These are phyloP conservation scores for Exophiala xenobiotica DNA, from an alignment of 2,329 filamentous ascomycete genomes.

Conservation along the genomic window DNA sequence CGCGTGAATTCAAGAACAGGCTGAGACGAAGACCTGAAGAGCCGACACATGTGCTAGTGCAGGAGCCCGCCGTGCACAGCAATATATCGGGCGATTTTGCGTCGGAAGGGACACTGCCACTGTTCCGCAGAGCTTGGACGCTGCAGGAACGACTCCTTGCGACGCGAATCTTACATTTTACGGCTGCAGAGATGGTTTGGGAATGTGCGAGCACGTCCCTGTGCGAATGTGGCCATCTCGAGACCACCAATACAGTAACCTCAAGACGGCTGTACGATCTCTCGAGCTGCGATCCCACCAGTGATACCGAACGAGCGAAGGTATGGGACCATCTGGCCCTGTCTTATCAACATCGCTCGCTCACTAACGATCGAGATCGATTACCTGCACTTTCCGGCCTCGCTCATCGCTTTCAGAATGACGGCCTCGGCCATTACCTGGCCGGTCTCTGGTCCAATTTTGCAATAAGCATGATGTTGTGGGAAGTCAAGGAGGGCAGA, in stretches of 20 bases:
- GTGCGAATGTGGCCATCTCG: conserved; percentile 9
- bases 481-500: conserved; percentile 6
- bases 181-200: conserved; percentile 35
- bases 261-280: conserved; percentile 3
- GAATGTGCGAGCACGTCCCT: conserved; percentile 13
- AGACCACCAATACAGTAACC: background rate
- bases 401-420: conserved; percentile 10
- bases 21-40: background rate
- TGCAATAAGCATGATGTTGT: conserved; percentile 2
- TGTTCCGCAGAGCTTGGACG: conserved; percentile 1
- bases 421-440: conserved; percentile 7
- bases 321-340: conserved; percentile 4
- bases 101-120: no score
- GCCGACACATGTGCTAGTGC: background rate
- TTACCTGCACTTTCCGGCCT: conserved; percentile 21
- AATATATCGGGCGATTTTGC: no score
- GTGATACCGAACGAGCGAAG: conserved; percentile 5
- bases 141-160: conserved; percentile 31
- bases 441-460: conserved; percentile 16
- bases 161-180: conserved; percentile 26
- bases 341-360: conserved; percentile 1
- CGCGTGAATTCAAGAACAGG: conserved; percentile 5
- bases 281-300: background rate
- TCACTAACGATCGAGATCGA: conserved; percentile 17
- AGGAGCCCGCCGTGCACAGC: background rate